phyloP scores from a whole-genome alignment of 805 yeast genomes.

The Kodamaea hsintzibuensis region DNA sequence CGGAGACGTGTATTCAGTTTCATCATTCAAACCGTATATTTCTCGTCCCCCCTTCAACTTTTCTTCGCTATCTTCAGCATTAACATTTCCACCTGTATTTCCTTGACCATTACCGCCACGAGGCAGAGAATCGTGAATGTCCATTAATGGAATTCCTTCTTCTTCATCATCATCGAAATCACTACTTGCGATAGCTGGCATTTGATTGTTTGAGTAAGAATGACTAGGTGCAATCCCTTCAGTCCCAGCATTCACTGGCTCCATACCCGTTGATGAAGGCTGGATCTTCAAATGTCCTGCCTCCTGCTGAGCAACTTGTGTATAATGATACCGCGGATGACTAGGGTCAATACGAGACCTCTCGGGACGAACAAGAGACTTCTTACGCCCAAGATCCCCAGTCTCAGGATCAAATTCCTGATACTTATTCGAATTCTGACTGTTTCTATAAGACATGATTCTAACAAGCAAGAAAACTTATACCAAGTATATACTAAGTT shows the following conservation, averaged over 20 bases:
- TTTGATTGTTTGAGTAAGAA: conserved; percentile 7
- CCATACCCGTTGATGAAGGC: conserved; percentile 73
- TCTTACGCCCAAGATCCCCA: conserved; percentile 48
- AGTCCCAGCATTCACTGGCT: conserved; percentile 38
- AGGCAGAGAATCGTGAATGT: conserved; percentile 25
- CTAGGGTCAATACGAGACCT: conserved; percentile 65
- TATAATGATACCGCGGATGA: conserved; percentile 77
- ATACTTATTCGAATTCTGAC: conserved; percentile 25
- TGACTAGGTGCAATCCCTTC: conserved; percentile 13
- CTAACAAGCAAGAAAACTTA: not conserved
- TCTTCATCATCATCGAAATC: conserved; percentile 21
- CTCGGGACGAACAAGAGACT: conserved; percentile 83
- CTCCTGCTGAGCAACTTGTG: conserved; percentile 70
- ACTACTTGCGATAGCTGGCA: not conserved
- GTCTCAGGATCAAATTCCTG: conserved; percentile 45
- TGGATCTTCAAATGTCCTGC: conserved; percentile 60
- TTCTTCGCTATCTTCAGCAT: not conserved
- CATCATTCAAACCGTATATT: conserved; percentile 63
- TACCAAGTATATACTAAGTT: not conserved
- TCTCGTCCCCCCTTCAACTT: conserved; percentile 43
- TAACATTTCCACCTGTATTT: not conserved
- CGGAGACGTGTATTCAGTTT: conserved; percentile 30
- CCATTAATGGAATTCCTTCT: conserved; percentile 47
- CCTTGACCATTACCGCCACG: not conserved
- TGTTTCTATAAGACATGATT: conserved; percentile 33